These are phyloP conservation scores for Fusarium vanettenii DNA, from an alignment of 2,329 filamentous ascomycete species.

Conservation along the genomic window DNA sequence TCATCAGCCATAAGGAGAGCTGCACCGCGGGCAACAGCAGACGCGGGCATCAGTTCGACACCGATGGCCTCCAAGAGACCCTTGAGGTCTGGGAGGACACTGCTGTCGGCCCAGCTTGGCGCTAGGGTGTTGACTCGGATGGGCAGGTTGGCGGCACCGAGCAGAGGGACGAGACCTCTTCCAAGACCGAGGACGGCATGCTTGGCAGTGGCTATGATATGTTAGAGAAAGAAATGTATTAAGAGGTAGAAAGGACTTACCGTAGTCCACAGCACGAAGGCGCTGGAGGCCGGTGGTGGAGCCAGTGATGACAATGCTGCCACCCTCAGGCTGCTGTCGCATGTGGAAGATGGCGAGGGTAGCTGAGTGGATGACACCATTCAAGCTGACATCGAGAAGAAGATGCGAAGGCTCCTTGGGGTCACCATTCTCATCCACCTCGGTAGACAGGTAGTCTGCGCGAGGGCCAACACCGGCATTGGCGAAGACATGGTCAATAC, in stretches of 20 bases:
- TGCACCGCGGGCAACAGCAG: conserved; percentile 60
- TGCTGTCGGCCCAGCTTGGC: conserved; percentile 66
- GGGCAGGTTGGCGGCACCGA: conserved; percentile 52
- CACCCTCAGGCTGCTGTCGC: conserved; percentile 57
- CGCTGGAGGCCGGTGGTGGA: conserved; percentile 64
- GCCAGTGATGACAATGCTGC: conserved; percentile 65
- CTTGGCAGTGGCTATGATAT: conserved; percentile 59
- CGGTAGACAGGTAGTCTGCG: conserved; percentile 58
- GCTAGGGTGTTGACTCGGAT: conserved; percentile 68
- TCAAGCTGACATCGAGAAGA: conserved; percentile 62
- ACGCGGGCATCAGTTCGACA: conserved; percentile 56
- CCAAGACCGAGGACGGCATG: conserved; percentile 66
- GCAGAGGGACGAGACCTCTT: conserved; percentile 56
- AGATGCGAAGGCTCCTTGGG: conserved; percentile 56
- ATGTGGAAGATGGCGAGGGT: conserved; percentile 62
- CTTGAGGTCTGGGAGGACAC: conserved; percentile 55
- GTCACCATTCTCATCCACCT: conserved; percentile 62
- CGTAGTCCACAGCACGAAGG: conserved; percentile 63
- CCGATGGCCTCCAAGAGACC: conserved; percentile 52
- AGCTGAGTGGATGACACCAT: conserved; percentile 61
- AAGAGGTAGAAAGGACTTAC: conserved; percentile 40
- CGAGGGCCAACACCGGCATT: conserved; percentile 67
- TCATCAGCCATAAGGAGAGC: conserved; percentile 62
- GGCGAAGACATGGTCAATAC: conserved; percentile 81
- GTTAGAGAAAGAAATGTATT: conserved; percentile 1